Evolutionary conservation across 2,329 filamentous ascomycete species (phyloP), one percentile per base, ranked within the genome.

Genomic region (Hypoxylon sp.): DNA sequence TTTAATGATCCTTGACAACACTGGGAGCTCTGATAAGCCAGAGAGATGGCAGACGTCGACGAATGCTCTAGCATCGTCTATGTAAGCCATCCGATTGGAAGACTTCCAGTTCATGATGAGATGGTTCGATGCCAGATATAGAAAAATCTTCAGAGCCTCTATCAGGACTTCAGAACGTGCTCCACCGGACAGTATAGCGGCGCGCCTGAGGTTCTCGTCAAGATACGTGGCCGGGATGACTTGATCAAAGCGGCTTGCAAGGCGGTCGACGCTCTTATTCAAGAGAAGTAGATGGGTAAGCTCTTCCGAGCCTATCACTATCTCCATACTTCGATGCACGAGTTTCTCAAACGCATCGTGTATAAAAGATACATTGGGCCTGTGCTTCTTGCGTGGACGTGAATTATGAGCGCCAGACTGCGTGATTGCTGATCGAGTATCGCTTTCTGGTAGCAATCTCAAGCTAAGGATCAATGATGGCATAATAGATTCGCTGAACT

Each of bases 261-360:
- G 32, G 20, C 27, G 44, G 13, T 47, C 34, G 17, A 47, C 34
- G 11, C 44, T 47, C 34, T 25, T 47, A 4, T 7, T 40, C 12
- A 20, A 16, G 7, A 40, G 9, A 27, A 47, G 44, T 8, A 6
- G 11, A 11, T 16, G 4, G 8, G 26, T 26, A 13, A 47, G 44
- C 17, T 47, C 34, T 4, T 47, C 34, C 2, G 44, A 47, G 26
- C 44, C 44, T 9, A 47, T 47, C 8, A 47, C 35, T 11, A 47
- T 47, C 27, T 34, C 34, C 34, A 47, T 40, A 27, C 44, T 40
- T 40, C 34, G 25, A 26, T 27, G 34, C 9, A 37, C 19, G 6
- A 47, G 44, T 8, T 19, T 47, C 13, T 47, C 20, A 11, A 47
- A 40, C 7, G 44, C 19, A 4, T 12, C 13, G 34, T 19, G 34